Conservation (phyloP, 305 asterid genomes). For the Euphrasia arctica region DNA sequence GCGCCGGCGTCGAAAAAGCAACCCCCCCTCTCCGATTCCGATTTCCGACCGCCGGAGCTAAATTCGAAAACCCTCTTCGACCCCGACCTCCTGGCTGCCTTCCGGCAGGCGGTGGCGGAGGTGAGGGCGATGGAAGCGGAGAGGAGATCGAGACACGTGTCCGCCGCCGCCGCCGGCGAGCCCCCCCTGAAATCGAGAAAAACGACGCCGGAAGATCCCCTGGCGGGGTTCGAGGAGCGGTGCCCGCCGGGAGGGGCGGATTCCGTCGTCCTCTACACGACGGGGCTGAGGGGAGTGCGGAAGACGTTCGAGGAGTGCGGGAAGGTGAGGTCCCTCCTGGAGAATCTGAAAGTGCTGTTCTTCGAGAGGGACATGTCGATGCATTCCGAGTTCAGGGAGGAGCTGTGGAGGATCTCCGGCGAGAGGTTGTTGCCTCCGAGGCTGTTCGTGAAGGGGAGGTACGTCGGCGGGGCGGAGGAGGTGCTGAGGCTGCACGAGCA, state of each 20-base stretch:
- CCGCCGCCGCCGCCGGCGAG: constrained; percentile 17
- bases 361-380: constrained; percentile 80
- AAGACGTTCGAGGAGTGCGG: constrained; percentile 84
- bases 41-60: constrained; percentile 70
- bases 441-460: constrained; percentile 81
- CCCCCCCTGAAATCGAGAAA: constrained; percentile 51
- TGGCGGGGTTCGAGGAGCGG: constrained; percentile 52
- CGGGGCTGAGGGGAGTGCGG: constrained; percentile 82
- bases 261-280: constrained; percentile 58
- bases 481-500: constrained; percentile 74
- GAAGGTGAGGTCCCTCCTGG: constrained; percentile 55
- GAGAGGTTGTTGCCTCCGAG: constrained; percentile 69
- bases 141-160: constrained; percentile 37
- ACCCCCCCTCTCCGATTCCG: constrained; percentile 38
- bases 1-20: constrained; percentile 10
- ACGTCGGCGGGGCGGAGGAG: constrained; percentile 92
- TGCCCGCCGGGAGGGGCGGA: constrained; percentile 84
- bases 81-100: constrained; percentile 72
- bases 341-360: constrained; percentile 56
- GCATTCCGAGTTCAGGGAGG: constrained; percentile 82
- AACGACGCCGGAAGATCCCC: constrained; percentile 28
- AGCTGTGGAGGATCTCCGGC: constrained; percentile 61
- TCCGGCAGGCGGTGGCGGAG: constrained; percentile 68
- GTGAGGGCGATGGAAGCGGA: constrained; percentile 59
- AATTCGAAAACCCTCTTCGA: constrained; percentile 71